A percentile compares a stretch with the other conserved stretches of the same genome.
Evolutionary conservation across 1,284 basidiomycete genomes (phyloP).

Genomic region (Omphalotus olearius): DNA sequence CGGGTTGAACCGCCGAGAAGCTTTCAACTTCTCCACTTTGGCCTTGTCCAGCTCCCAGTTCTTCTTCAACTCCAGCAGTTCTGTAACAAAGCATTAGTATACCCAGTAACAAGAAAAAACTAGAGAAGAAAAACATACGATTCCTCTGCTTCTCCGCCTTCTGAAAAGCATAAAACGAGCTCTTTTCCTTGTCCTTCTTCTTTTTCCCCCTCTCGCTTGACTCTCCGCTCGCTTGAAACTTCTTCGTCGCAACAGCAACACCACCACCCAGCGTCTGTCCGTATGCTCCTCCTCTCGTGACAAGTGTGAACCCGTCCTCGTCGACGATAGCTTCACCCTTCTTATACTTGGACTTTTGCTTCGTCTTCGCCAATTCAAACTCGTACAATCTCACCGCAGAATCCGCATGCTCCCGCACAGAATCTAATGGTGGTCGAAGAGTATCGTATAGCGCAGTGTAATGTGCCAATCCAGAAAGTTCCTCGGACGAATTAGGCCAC

Average conservation of each 20-base stretch:
- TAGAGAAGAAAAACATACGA: constrained; percentile 43
- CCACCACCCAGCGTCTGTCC: constrained; percentile 82
- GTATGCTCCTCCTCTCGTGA: constrained; percentile 83
- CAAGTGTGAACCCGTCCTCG: constrained; percentile 89
- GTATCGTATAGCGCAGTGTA: constrained; percentile 62
- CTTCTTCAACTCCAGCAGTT: constrained; percentile 72
- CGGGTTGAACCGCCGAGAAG: constrained; percentile 77
- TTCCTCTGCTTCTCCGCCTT: constrained; percentile 82
- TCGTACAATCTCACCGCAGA: constrained; percentile 74
- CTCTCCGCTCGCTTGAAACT: constrained; percentile 60
- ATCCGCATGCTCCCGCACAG: constrained; percentile 73
- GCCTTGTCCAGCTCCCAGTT: constrained; percentile 86
- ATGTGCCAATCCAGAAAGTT: constrained; percentile 65
- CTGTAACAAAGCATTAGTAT: constrained; percentile 29
- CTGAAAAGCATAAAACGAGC: constrained; percentile 85
- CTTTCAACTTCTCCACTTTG: constrained; percentile 81
- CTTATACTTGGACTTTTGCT: constrained; percentile 62
- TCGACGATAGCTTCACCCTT: constrained; percentile 86
- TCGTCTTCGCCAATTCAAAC: constrained; percentile 59
- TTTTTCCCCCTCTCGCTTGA: constrained; percentile 48
- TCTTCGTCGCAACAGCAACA: constrained; percentile 72
- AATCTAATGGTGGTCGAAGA: constrained; percentile 66
- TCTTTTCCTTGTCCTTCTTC: constrained; percentile 63
- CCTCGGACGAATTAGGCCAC: constrained; percentile 55
- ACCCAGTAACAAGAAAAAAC: constrained; percentile 7